Evolutionary conservation across 2,329 filamentous ascomycete genomes (phyloP), one percentile per base, ranked within the genome.

Genomic region (Ambrosiella xylebori): DNA sequence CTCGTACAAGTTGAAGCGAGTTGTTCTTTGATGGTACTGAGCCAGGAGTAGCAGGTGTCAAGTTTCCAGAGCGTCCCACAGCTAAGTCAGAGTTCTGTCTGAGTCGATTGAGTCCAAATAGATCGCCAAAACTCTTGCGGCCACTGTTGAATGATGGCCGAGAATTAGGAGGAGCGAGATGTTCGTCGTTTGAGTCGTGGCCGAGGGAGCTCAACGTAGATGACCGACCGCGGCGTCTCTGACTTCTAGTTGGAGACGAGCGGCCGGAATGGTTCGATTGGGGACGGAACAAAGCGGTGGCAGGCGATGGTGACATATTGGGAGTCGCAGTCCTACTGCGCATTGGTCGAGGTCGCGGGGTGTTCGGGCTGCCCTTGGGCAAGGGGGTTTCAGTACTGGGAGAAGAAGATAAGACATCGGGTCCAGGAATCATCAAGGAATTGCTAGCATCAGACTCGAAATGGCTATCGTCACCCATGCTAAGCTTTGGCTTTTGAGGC

Each of bases 51-150:
- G 77, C 79, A 19, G 82, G 78, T 7, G 81, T 82, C 56, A 82
- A 70, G n/a, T 83, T 83, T 12, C 83, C 84, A 65, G 87, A 80
- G 13, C 83, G 78, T 45, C 79, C 72, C 13, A 55, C 45, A n/a
- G 54, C 50, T 5, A 84, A 78, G 53, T 95, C 89, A 0, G 86
- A 86, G 64, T 88, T 87, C 65, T 94, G 86, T 54, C 91, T 80
- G 61, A 95, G 77, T 62, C 90, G 81, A 62, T 81, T 78, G 17
- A 96, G 73, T 12, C 81, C 84, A 65, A 98, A 82, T 17, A 97
- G 74, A 63, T 95, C 93, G 57, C 90, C 88, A 64, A 98, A 88
- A 69, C 91, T 97, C 70, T 90, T 93, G 57, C 93, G 80, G 4
- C 90, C 89, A n/a, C 85, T 91, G 0, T 88, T 95, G 0, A 85